Percentiles rank a stretch among this genome's conserved stretches.
phyloP scores from a whole-genome alignment of 2,329 filamentous ascomycete species.

The Fusarium buxicola region DNA sequence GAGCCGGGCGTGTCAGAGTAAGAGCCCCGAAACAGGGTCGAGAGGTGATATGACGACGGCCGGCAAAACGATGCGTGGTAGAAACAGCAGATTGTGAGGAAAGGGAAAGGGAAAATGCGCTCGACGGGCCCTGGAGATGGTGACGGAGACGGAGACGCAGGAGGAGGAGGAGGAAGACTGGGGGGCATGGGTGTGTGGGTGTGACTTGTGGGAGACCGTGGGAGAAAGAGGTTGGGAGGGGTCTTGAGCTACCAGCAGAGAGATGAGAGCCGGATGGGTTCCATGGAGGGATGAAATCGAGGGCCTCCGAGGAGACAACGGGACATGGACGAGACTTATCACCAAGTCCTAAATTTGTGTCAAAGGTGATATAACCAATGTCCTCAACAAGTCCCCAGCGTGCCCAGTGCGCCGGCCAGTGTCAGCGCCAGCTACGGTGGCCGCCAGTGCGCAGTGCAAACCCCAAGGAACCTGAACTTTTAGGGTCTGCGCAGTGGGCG shows the following conservation, averaged over 20 bases:
- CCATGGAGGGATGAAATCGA: constrained; percentile 6
- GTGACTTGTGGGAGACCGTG: constrained; percentile 6
- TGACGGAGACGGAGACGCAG: constrained; percentile 8
- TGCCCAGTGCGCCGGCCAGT: background rate
- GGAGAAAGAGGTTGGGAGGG: constrained; percentile 13
- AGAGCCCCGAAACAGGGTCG: constrained; percentile 20
- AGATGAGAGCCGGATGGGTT: constrained; percentile 12
- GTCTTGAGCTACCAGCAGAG: constrained; percentile 5
- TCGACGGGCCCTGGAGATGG: constrained; percentile 26
- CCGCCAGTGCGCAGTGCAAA: constrained; percentile 16
- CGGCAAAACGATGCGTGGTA: constrained; percentile 9
- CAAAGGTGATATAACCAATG: constrained; percentile 15
- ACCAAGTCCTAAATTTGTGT: constrained; percentile 11
- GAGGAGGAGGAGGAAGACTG: constrained; percentile 22
- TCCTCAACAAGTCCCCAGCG: constrained; percentile 18
- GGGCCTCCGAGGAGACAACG: constrained; percentile 8
- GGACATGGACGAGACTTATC: constrained; percentile 25
- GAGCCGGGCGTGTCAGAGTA: constrained; percentile 35
- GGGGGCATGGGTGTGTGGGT: constrained; percentile 10
- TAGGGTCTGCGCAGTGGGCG: constrained; percentile 20
- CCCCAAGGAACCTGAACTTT: constrained; percentile 6
- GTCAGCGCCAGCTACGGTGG: constrained; percentile 10
- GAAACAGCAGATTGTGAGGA: constrained; percentile 12
- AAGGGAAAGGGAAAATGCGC: constrained; percentile 33
- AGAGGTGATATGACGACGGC: constrained; percentile 1